Evolutionary conservation across 2,329 filamentous ascomycete species (phyloP).

Genomic region (Beauveria rudraprayagi): DNA sequence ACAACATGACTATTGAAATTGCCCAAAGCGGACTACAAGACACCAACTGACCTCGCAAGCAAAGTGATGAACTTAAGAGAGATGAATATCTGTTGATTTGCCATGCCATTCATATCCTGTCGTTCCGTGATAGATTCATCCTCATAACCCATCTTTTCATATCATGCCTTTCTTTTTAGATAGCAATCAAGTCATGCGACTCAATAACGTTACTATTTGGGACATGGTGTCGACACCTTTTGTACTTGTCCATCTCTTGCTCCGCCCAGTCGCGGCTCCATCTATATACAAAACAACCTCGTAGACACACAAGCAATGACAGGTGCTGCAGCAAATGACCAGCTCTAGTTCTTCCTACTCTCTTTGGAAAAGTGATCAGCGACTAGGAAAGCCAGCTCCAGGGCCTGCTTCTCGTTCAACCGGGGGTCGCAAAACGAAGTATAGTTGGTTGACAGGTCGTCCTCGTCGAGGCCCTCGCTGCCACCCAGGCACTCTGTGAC

Average conservation of each 20-base stretch:
- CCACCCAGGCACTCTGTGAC: constrained; percentile 95
- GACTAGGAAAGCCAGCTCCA: constrained; percentile 89
- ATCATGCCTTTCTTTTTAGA: neutral
- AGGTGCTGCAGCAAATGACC: neutral
- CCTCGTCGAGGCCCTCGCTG: constrained; percentile 76
- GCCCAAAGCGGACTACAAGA: too few species aligned
- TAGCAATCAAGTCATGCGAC: neutral
- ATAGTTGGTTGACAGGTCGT: constrained; percentile 84
- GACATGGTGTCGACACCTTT: neutral
- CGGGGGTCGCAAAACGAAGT: constrained; percentile 93
- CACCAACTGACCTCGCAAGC: too few species aligned
- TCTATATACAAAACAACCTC: constrained; percentile 3
- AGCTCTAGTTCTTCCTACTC: constrained; percentile 15
- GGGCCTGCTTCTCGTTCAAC: constrained; percentile 93
- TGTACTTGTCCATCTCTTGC: neutral
- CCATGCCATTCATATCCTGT: too few species aligned
- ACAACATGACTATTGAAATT: neutral
- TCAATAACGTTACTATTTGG: neutral
- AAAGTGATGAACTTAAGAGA: too few species aligned
- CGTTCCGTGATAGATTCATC: too few species aligned
- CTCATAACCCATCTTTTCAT: too few species aligned
- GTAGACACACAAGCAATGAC: neutral
- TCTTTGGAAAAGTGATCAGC: constrained; percentile 63
- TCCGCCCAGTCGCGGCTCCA: neutral
- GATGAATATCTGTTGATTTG: too few species aligned